Percentiles rank a stretch among this genome's conserved stretches.
phyloP scores from a whole-genome alignment of 2,329 filamentous ascomycete species.

The Colletotrichum zoysiae region DNA sequence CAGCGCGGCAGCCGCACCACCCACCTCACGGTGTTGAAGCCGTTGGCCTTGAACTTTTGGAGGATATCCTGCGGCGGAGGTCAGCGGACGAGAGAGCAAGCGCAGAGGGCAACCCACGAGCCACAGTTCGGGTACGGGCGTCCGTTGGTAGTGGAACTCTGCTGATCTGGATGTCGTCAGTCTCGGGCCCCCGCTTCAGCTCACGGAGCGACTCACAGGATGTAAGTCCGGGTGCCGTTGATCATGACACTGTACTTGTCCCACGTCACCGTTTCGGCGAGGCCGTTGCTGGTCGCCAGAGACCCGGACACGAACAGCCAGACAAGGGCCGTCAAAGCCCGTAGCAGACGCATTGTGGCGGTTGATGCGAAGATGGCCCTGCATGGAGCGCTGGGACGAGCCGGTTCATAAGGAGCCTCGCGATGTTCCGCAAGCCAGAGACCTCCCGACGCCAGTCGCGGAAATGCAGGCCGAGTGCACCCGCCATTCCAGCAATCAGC shows the following conservation, averaged over 20 bases:
- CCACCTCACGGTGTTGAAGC: conserved; percentile 82
- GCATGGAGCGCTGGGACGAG: conserved; percentile 2
- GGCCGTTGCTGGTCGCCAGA: conserved; percentile 54
- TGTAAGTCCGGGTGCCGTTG: conserved; percentile 59
- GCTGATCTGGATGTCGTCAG: conserved; percentile 74
- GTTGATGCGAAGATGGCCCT: background rate
- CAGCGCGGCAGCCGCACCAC: background rate
- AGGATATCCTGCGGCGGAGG: conserved; percentile 70
- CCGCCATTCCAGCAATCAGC: conserved; percentile 35
- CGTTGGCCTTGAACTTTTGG: conserved; percentile 85
- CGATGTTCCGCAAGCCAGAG: background rate
- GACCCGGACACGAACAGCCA: conserved; percentile 43
- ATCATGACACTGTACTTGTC: conserved; percentile 80
- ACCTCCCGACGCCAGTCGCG: conserved; percentile 12
- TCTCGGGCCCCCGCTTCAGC: conserved; percentile 57
- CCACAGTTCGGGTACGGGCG: conserved; percentile 63
- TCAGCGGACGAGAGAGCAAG: background rate
- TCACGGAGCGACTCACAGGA: conserved; percentile 8
- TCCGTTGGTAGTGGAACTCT: conserved; percentile 77
- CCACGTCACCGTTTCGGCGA: conserved; percentile 70
- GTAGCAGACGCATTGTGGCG: conserved; percentile 22
- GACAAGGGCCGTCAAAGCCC: conserved; percentile 12
- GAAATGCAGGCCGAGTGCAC: conserved; percentile 28
- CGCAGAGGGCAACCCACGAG: conserved; percentile 56
- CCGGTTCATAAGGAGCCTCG: conserved; percentile 23